These are phyloP conservation scores for Pseudogymnoascus sp. DNA, from an alignment of 2,329 filamentous ascomycete genomes.

Conservation along the genomic window DNA sequence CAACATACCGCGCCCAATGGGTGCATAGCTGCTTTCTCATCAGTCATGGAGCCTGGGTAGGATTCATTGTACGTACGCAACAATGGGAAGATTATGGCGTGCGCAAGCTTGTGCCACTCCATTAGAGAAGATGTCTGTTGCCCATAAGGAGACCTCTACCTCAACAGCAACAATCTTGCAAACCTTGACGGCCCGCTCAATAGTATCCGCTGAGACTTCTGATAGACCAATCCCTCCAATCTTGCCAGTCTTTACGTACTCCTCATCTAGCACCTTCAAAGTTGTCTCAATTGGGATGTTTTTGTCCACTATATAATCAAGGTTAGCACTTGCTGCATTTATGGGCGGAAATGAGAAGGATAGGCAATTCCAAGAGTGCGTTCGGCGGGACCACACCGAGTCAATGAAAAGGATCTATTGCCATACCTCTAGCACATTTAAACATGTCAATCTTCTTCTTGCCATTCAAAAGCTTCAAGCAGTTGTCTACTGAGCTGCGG, in stretches of 20 bases:
- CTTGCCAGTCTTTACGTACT: slow-evolving; percentile 31
- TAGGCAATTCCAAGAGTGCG: neutral
- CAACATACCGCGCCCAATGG: slow-evolving; percentile 56
- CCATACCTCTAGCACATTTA: slow-evolving; percentile 38
- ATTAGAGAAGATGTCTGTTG: slow-evolving; percentile 30
- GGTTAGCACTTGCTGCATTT: neutral
- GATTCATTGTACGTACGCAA: slow-evolving; percentile 49
- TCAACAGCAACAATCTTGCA: slow-evolving; percentile 38
- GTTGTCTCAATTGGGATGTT: slow-evolving; percentile 35
- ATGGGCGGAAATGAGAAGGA: neutral
- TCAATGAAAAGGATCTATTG: neutral
- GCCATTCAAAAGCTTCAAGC: slow-evolving; percentile 40
- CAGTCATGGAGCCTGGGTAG: slow-evolving; percentile 8
- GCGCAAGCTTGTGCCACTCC: slow-evolving; percentile 43
- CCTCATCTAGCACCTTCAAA: slow-evolving; percentile 25
- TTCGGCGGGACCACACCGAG: neutral
- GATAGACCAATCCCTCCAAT: slow-evolving; percentile 38
- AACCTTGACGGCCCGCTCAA: slow-evolving; percentile 33
- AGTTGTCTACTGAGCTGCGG: slow-evolving; percentile 51
- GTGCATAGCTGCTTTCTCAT: slow-evolving; percentile 47
- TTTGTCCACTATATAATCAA: slow-evolving; percentile 33
- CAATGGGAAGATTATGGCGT: slow-evolving; percentile 59
- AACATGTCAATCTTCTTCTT: slow-evolving; percentile 50
- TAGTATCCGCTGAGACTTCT: slow-evolving; percentile 36
- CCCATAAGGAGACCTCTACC: slow-evolving; percentile 38